Percentiles rank a stretch among this genome's conserved stretches.
Evolutionary conservation across 2,329 filamentous ascomycete genomes (phyloP).

Genomic region (Harringtonia lauricola): DNA sequence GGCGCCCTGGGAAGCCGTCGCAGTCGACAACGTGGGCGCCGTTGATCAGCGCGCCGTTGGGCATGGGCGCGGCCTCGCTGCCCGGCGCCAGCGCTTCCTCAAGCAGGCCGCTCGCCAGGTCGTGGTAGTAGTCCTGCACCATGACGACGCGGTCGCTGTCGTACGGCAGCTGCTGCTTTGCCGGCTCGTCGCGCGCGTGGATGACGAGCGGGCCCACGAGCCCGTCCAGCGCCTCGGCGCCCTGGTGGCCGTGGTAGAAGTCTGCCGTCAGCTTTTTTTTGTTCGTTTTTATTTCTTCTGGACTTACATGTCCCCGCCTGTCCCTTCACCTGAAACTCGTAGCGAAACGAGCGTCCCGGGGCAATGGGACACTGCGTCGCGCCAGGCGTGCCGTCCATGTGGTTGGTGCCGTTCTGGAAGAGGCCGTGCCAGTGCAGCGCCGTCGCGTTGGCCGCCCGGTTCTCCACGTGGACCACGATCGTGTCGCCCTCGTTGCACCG

Average conservation of each 20-base stretch:
- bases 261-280: too few relatives aligned
- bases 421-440: conserved; percentile 61
- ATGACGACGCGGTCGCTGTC: conserved; percentile 55
- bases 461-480: conserved; percentile 55
- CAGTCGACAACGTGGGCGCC: conserved; percentile 38
- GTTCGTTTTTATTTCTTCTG: too few relatives aligned
- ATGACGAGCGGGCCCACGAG: conserved; percentile 48
- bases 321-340: conserved; percentile 22
- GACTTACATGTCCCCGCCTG: conserved; percentile 25
- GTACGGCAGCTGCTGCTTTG: conserved; percentile 38
- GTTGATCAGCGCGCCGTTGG: conserved; percentile 59
- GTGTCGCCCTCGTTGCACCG: conserved; percentile 65
- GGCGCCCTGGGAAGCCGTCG: conserved; percentile 22
- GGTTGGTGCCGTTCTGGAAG: conserved; percentile 63
- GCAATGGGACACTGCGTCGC: conserved; percentile 51
- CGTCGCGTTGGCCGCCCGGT: conserved; percentile 50
- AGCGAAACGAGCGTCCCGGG: conserved; percentile 45
- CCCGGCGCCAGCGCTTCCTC: conserved; percentile 41
- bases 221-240: conserved; percentile 60
- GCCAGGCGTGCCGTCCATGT: conserved; percentile 55
- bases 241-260: conserved; percentile 66
- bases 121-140: conserved; percentile 62
- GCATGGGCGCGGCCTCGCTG: conserved; percentile 49
- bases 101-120: conserved; percentile 36
- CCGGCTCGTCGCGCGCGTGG: conserved; percentile 43